Conservation (phyloP, 768 basidiomycete genomes). For the Panus rudis region DNA sequence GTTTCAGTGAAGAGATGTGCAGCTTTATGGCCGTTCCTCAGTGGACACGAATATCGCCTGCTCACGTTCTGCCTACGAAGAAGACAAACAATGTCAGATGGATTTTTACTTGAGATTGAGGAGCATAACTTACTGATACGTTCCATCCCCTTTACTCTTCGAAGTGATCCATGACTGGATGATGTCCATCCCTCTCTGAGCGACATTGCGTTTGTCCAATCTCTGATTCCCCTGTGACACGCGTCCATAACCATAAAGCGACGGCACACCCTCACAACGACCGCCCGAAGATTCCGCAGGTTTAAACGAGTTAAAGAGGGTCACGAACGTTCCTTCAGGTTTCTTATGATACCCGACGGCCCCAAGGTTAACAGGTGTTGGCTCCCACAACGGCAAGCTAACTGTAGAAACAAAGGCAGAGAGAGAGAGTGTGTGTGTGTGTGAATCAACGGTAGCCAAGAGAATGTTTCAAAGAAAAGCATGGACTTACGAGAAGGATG, state of each 20-base stretch:
- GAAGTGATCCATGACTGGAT: slow-evolving; percentile 39
- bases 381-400: slow-evolving; percentile 59
- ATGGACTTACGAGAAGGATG: slow-evolving; percentile 52
- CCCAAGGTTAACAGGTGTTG: slow-evolving; percentile 54
- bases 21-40: slow-evolving; percentile 57
- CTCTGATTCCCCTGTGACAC: slow-evolving; percentile 40
- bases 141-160: slow-evolving; percentile 26
- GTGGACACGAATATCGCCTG: slow-evolving; percentile 50
- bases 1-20: slow-evolving; percentile 67
- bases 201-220: slow-evolving; percentile 51
- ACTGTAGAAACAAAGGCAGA: slow-evolving; percentile 16
- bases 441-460: background rate
- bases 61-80: slow-evolving; percentile 36
- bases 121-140: slow-evolving; percentile 31
- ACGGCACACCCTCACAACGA: slow-evolving; percentile 41
- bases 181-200: slow-evolving; percentile 51
- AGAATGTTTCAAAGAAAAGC: background rate
- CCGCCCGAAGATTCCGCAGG: slow-evolving; percentile 41
- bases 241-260: slow-evolving; percentile 59
- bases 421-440: background rate
- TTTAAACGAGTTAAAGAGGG: slow-evolving; percentile 62
- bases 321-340: slow-evolving; percentile 61
- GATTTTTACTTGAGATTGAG: background rate
- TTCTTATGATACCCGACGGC: slow-evolving; percentile 71
- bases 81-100: background rate